Percentiles rank a stretch among this genome's conserved stretches.
Conservation (phyloP, 108 stramenopile genomes). For the Asterionellopsis glacialis region DNA sequence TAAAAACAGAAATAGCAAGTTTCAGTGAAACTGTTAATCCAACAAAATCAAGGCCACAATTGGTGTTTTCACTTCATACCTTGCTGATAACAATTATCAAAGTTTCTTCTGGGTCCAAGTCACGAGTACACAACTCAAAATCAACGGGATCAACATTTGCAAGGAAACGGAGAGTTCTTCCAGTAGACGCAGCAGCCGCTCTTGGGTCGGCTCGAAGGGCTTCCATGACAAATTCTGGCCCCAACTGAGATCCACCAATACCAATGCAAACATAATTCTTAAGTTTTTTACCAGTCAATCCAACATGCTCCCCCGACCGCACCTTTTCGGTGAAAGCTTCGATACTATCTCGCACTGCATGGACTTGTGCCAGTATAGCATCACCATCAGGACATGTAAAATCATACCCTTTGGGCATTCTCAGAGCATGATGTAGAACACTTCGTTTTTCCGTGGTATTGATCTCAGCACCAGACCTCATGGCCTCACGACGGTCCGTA, state of each 20-base stretch:
- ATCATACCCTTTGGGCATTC: slow-evolving; percentile 64
- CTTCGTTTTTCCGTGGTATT: slow-evolving; percentile 70
- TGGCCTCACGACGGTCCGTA: slow-evolving; percentile 64
- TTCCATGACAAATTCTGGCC: slow-evolving; percentile 92
- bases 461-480: slow-evolving; percentile 61
- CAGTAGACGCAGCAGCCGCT: slow-evolving; percentile 49
- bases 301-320: slow-evolving; percentile 56
- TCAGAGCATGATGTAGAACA: slow-evolving; percentile 71
- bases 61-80: no score
- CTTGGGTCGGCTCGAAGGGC: slow-evolving; percentile 73
- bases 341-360: slow-evolving; percentile 63
- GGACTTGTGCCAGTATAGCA: slow-evolving; percentile 69
- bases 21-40: no score
- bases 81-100: slow-evolving; percentile 88
- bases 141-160: slow-evolving; percentile 98
- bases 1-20: no score
- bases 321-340: slow-evolving; percentile 67
- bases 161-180: slow-evolving; percentile 82
- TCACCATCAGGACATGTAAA: slow-evolving; percentile 47
- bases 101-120: slow-evolving; percentile 79
- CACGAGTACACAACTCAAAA: slow-evolving; percentile 62
- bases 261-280: slow-evolving; percentile 86
- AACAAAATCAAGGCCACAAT: no score
- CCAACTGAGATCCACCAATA: slow-evolving; percentile 87
- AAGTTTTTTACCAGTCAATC: slow-evolving; percentile 87